Evolutionary conservation across 306 rosid genomes (phyloP), one percentile per base, ranked within the genome.

Genomic region (Dalbergia cultrata): DNA sequence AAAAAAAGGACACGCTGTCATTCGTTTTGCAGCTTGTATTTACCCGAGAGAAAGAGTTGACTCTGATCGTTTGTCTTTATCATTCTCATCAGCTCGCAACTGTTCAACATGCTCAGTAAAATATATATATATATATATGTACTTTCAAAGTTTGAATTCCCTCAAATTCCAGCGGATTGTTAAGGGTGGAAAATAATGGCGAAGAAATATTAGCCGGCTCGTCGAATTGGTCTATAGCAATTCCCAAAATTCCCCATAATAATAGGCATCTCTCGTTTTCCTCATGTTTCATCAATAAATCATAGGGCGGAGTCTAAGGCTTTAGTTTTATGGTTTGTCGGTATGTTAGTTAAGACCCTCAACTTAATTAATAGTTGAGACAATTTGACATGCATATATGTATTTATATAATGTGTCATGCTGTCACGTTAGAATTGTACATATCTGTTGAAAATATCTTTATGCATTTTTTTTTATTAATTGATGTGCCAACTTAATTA

Each of bases 101-200:
- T 76, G 68, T 79, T 67, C 56, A 86, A 70, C 74, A 50, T 60
- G 39, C n/a, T n/a, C n/a, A n/a, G n/a, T n/a, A n/a, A n/a, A n/a
- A 5, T 35, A 44, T 72, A 60, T 12, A 67, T 21, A 21, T 21
- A 21, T 21, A 21, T 21, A 21, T 44, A 43, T 21, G 9, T 8
- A 3, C 37, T 56, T 66, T 57, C 6, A 44, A 73, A 72, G 60
- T 56, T 77, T 67, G 62, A 34, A 71, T 65, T 76, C 33, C 22
- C 10, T 18, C 13, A 49, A 70, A 13, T 76, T 43, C 31, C 21
- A 56, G 12, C 64, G 57, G 79, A 77, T 67, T 69, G 9, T 14
- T 50, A 45, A 9, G 31, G 67, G 57, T 17, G 58, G 6, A 63
- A 66, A 50, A 31, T 5, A 60, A 78, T 63, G 64, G 13, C 12